Conservation (phyloP, 2,329 filamentous ascomycete species). For the Xylaria sp. region DNA sequence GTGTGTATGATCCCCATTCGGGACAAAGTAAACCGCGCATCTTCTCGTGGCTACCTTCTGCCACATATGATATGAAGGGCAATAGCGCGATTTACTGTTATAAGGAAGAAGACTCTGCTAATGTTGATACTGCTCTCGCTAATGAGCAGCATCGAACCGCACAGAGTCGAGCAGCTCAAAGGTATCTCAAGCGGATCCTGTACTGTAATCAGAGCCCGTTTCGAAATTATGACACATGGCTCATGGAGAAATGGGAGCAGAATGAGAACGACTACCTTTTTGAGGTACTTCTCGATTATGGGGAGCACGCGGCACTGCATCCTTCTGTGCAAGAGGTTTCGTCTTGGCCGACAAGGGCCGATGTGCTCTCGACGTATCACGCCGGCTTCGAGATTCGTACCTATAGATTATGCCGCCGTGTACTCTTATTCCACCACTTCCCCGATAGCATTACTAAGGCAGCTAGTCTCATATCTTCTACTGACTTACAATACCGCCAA, state of each 20-base stretch:
- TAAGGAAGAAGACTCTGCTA: background rate
- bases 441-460: background rate
- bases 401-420: slow-evolving; percentile 6
- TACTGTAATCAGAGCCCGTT: background rate
- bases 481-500: background rate
- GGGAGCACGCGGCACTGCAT: background rate
- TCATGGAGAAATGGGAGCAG: background rate
- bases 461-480: background rate
- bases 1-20: background rate
- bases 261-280: background rate
- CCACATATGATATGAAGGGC: background rate
- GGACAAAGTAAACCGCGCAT: background rate
- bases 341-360: background rate
- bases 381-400: slow-evolving; percentile 11
- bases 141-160: background rate
- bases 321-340: background rate
- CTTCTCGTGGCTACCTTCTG: background rate
- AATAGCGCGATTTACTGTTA: background rate
- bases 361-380: background rate
- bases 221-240: background rate
- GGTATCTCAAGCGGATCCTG: background rate
- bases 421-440: slow-evolving; percentile 9
- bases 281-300: background rate
- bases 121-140: background rate
- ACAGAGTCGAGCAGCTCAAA: background rate